Evolutionary conservation across 805 yeast species (phyloP).

Genomic region (Yarrowia deformans): DNA sequence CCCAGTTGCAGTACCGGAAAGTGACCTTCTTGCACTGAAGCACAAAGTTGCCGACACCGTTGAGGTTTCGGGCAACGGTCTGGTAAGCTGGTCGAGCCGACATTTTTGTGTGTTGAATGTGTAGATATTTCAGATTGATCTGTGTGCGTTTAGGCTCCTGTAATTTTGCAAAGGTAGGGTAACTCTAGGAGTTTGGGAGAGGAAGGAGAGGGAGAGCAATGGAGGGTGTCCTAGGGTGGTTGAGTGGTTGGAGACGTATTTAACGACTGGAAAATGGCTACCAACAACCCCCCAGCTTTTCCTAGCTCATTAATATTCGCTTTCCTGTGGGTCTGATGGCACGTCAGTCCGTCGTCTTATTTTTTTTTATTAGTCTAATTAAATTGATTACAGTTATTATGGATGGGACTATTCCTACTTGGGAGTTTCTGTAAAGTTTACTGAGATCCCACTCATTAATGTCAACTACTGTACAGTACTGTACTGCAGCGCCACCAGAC

Average conservation of each 20-base stretch:
- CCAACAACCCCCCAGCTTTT: too few species aligned
- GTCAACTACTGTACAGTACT: too few species aligned
- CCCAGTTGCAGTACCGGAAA: conserved; percentile 90
- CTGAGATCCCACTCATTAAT: background rate
- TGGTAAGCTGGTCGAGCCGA: conserved; percentile 36
- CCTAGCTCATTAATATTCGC: too few species aligned
- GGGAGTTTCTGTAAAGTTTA: background rate
- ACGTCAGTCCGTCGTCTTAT: background rate
- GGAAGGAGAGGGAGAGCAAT: background rate
- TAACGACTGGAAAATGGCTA: too few species aligned
- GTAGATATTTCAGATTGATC: conserved; percentile 31
- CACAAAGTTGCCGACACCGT: conserved; percentile 51
- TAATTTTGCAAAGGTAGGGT: conserved; percentile 39
- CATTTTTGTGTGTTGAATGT: conserved; percentile 18
- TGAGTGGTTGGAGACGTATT: too few species aligned
- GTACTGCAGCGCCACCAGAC: background rate
- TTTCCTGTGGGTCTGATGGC: background rate
- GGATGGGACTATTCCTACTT: background rate
- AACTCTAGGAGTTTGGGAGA: background rate
- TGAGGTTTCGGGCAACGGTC: conserved; percentile 43
- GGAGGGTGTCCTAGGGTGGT: background rate
- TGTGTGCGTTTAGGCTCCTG: conserved; percentile 23
- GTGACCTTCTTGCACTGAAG: conserved; percentile 71
- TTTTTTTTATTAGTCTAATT: background rate
- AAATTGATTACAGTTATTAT: background rate